Evolutionary conservation across 768 basidiomycete species (phyloP).

Genomic region (Macrolepiota dolichaula): DNA sequence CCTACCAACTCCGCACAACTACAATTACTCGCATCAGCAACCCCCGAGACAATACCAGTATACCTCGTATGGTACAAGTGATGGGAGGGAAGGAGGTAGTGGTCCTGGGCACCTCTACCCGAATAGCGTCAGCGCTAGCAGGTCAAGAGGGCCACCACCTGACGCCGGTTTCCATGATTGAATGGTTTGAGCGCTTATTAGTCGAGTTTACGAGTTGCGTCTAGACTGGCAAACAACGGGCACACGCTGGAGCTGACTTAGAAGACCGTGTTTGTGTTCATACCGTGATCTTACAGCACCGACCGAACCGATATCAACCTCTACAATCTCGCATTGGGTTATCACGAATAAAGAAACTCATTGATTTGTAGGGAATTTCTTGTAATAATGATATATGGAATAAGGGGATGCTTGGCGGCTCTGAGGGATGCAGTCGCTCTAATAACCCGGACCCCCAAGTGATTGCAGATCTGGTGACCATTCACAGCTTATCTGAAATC

Average conservation of each 20-base stretch:
- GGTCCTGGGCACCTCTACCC: constrained; percentile 1
- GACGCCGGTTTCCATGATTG: not conserved
- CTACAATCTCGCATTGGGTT: not conserved
- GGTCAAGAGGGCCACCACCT: not conserved
- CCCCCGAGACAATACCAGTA: constrained; percentile 5
- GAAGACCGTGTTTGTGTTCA: not conserved
- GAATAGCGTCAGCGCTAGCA: not conserved
- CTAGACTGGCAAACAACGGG: not conserved
- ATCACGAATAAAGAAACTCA: no score
- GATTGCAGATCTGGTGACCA: no score
- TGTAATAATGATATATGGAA: no score
- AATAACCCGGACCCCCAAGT: no score
- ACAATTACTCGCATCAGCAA: constrained; percentile 1
- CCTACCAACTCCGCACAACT: not conserved
- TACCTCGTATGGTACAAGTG: not conserved
- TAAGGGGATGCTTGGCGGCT: no score
- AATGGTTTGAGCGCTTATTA: not conserved
- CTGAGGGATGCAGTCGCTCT: no score
- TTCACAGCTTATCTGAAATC: no score
- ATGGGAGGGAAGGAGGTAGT: not conserved
- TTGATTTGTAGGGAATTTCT: no score
- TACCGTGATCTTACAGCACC: not conserved
- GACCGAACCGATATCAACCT: not conserved
- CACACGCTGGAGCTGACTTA: not conserved
- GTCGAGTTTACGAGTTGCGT: not conserved